A percentile compares a stretch with the other conserved stretches of the same genome.
These are phyloP conservation scores for Meyerozyma athensensis DNA, from an alignment of 1,139 yeast genomes.

Conservation along the genomic window DNA sequence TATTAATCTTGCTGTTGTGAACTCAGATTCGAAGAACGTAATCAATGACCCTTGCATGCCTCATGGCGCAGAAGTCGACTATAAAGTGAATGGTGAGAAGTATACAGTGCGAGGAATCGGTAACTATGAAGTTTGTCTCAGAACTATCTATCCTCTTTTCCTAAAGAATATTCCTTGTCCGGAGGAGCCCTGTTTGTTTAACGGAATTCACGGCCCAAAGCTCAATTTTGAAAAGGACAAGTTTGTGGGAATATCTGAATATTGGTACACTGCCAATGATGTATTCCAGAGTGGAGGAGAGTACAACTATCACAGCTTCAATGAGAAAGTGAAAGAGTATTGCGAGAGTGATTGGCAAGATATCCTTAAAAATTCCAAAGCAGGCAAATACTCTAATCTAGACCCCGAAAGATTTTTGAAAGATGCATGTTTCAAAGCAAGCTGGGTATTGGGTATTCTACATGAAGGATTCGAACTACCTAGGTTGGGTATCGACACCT, in stretches of 20 bases:
- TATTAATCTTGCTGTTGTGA: conserved; percentile 24
- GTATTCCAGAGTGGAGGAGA: conserved; percentile 75
- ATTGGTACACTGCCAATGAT: conserved; percentile 84
- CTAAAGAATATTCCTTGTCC: conserved; percentile 69
- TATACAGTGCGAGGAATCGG: conserved; percentile 63
- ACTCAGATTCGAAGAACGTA: conserved; percentile 11
- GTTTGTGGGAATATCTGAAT: conserved; percentile 76
- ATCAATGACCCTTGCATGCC: conserved; percentile 72
- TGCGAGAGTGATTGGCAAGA: conserved; percentile 64
- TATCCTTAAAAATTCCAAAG: conserved; percentile 43
- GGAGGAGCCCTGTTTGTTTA: conserved; percentile 71
- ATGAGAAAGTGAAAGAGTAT: conserved; percentile 53
- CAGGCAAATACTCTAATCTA: conserved; percentile 48
- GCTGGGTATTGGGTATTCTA: conserved; percentile 71
- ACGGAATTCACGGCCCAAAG: conserved; percentile 76
- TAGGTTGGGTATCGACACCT: conserved; percentile 49
- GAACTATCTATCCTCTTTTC: conserved; percentile 64
- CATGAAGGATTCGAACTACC: conserved; percentile 82
- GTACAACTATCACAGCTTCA: conserved; percentile 59
- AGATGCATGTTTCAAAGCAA: conserved; percentile 77
- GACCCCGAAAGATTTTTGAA: conserved; percentile 44
- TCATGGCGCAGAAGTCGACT: conserved; percentile 42
- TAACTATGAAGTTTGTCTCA: conserved; percentile 61
- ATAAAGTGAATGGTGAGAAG: conserved; percentile 36
- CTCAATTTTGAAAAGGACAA: conserved; percentile 66